These are phyloP conservation scores for Metschnikowia kofuensis DNA, from an alignment of 805 yeast genomes.

Conservation along the genomic window DNA sequence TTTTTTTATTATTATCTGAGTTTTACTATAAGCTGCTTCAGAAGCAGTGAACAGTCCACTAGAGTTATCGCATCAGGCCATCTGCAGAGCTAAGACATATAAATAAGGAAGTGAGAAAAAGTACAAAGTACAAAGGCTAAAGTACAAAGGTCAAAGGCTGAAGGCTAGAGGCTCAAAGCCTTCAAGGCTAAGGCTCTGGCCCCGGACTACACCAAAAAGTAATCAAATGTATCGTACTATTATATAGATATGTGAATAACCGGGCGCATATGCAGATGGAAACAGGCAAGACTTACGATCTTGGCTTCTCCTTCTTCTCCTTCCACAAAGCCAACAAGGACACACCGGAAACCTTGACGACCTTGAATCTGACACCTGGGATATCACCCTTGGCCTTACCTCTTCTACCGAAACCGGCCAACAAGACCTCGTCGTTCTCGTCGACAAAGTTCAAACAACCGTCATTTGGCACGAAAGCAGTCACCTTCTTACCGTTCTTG, in stretches of 20 bases:
- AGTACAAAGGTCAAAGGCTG: too few relatives aligned
- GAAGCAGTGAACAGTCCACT: too few relatives aligned
- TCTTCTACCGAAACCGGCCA: constrained; percentile 99
- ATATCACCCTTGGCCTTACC: constrained; percentile 99
- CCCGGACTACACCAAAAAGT: background rate
- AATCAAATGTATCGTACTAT: constrained; percentile 17
- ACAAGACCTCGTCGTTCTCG: constrained; percentile 98
- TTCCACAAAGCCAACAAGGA: constrained; percentile 99
- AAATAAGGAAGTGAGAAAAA: too few relatives aligned
- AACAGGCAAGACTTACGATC: constrained; percentile 62
- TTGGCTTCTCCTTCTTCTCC: constrained; percentile 99
- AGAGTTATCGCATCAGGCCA: too few relatives aligned
- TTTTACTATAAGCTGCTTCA: too few relatives aligned
- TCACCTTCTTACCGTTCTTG: constrained; percentile 99
- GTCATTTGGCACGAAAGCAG: constrained; percentile 99
- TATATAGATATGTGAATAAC: constrained; percentile 14
- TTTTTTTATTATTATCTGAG: too few relatives aligned
- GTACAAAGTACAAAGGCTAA: too few relatives aligned
- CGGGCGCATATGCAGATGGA: constrained; percentile 13
- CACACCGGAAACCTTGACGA: constrained; percentile 99
- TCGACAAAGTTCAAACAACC: constrained; percentile 99
- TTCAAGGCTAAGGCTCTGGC: too few relatives aligned
- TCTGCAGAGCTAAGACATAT: too few relatives aligned
- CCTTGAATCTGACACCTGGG: constrained; percentile 99
- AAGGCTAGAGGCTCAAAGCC: too few relatives aligned